Percentiles rank a stretch among this genome's conserved stretches.
Conservation (phyloP, 768 basidiomycete species). For the Russula abietina region DNA sequence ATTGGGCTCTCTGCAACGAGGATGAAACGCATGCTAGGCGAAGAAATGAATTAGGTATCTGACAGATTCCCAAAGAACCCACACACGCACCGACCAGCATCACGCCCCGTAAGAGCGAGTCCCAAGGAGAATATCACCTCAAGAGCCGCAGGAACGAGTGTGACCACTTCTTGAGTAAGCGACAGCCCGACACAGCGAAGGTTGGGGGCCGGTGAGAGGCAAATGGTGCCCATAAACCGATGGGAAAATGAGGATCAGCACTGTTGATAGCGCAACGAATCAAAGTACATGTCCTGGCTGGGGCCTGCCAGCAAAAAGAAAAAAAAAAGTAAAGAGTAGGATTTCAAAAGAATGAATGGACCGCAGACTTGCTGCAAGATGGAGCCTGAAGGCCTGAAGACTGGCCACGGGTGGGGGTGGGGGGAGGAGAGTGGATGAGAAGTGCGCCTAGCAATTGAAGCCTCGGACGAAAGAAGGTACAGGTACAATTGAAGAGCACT, state of each 20-base stretch:
- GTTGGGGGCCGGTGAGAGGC: slow-evolving; percentile 63
- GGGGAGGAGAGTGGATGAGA: not conserved
- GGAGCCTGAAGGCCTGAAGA: too few relatives aligned
- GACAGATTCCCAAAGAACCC: not conserved
- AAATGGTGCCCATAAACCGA: slow-evolving; percentile 34
- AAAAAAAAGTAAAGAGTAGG: slow-evolving; percentile 9
- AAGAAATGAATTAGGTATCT: not conserved
- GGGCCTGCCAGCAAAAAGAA: slow-evolving; percentile 28
- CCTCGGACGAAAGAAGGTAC: not conserved
- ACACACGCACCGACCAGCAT: slow-evolving; percentile 42
- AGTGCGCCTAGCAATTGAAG: not conserved
- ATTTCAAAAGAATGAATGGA: not conserved
- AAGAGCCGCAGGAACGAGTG: slow-evolving; percentile 58
- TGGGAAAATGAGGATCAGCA: slow-evolving; percentile 23
- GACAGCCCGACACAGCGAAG: slow-evolving; percentile 62
- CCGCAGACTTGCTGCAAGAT: slow-evolving; percentile 3
- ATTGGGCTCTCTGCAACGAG: slow-evolving; percentile 57
- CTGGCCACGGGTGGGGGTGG: not conserved
- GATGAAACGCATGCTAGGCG: slow-evolving; percentile 47
- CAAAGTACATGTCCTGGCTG: slow-evolving; percentile 35
- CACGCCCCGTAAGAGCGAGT: slow-evolving; percentile 46
- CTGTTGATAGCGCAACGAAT: slow-evolving; percentile 19
- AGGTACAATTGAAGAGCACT: too few relatives aligned
- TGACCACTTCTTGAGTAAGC: slow-evolving; percentile 39
- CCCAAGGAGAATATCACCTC: slow-evolving; percentile 56